These are phyloP conservation scores for Chalciporus chontae DNA, from an alignment of 768 basidiomycete genomes.

Conservation along the genomic window DNA sequence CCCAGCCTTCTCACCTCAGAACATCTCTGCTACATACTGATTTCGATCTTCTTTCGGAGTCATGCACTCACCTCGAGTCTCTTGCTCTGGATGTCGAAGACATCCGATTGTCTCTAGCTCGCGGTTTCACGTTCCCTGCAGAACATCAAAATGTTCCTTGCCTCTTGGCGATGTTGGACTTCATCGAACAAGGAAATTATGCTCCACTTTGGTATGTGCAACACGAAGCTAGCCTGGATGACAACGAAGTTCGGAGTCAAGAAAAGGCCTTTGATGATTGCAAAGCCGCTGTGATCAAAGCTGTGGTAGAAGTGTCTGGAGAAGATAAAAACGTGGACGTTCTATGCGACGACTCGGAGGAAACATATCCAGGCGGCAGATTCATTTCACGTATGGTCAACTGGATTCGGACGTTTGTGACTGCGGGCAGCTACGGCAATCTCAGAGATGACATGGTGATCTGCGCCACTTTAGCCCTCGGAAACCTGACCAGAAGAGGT, in stretches of 20 bases:
- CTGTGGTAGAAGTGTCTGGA: constrained; percentile 81
- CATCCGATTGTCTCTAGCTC: constrained; percentile 67
- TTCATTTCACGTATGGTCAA: constrained; percentile 70
- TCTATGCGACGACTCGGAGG: constrained; percentile 67
- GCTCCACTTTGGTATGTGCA: constrained; percentile 59
- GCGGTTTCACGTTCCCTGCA: constrained; percentile 55
- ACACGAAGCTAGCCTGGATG: constrained; percentile 29
- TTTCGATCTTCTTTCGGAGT: constrained; percentile 69
- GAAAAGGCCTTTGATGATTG: constrained; percentile 76
- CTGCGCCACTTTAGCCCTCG: constrained; percentile 78
- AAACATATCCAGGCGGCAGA: constrained; percentile 57
- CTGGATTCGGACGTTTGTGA: constrained; percentile 66
- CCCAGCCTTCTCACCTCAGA: constrained; percentile 38
- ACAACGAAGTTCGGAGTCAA: constrained; percentile 51
- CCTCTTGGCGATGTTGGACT: constrained; percentile 61
- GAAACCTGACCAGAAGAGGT: constrained; percentile 81
- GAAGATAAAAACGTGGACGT: constrained; percentile 76
- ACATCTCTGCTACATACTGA: constrained; percentile 56
- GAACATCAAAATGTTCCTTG: constrained; percentile 57
- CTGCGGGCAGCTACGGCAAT: constrained; percentile 30
- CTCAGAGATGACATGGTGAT: constrained; percentile 74
- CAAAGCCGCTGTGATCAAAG: constrained; percentile 83
- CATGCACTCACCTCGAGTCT: constrained; percentile 72
- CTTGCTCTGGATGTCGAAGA: constrained; percentile 77
- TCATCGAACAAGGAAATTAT: constrained; percentile 71